Percentiles rank a stretch among this genome's conserved stretches.
Evolutionary conservation across 441 rosid species (phyloP).

Genomic region (Euphorbia celastroides): DNA sequence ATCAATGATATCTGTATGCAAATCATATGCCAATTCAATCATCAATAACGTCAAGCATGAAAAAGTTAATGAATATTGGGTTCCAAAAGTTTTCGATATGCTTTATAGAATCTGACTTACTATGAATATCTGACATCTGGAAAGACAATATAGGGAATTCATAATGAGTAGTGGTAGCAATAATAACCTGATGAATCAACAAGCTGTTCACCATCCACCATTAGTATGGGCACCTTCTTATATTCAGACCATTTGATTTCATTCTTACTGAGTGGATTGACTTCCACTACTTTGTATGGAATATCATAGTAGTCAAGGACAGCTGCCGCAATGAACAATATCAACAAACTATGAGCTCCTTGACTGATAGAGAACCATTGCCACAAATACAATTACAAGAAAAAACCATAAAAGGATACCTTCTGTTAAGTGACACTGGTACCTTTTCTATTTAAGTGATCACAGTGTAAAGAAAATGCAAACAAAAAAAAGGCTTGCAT

Average conservation of each 20-base stretch:
- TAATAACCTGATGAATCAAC: slow-evolving; percentile 85
- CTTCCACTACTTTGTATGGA: slow-evolving; percentile 91
- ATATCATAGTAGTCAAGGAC: slow-evolving; percentile 78
- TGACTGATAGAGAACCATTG: not conserved
- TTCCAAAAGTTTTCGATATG: not conserved
- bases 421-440: too few species aligned
- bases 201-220: slow-evolving; percentile 72
- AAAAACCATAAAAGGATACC: too few species aligned
- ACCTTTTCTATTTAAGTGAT: not conserved
- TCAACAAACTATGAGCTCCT: slow-evolving; percentile 5
- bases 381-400: not conserved
- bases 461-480: not conserved
- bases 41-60: not conserved
- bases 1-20: slow-evolving; percentile 57
- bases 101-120: not conserved
- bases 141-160: not conserved
- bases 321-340: slow-evolving; percentile 30
- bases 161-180: not conserved
- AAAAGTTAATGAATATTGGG: not conserved
- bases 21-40: slow-evolving; percentile 9
- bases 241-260: slow-evolving; percentile 95
- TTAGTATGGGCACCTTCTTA: slow-evolving; percentile 87
- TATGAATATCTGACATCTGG: not conserved
- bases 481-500: not conserved
- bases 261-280: slow-evolving; percentile 76